A percentile compares a stretch with the other conserved stretches of the same genome.
phyloP scores from a whole-genome alignment of 352 stramenopile species.

The Aphanomyces invadans region DNA sequence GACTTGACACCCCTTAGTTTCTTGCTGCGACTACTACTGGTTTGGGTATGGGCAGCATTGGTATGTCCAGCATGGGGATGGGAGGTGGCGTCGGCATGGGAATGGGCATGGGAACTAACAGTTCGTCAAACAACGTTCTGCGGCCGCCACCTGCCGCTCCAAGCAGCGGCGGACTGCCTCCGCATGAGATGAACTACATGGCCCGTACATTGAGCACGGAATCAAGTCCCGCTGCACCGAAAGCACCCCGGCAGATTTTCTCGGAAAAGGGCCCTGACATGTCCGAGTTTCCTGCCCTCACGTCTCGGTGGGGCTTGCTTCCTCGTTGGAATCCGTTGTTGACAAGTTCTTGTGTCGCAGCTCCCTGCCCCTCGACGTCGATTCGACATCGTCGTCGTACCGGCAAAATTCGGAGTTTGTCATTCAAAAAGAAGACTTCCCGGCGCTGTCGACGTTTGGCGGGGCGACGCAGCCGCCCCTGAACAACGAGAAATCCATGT shows the following conservation, averaged over 20 bases:
- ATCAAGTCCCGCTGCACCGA: not conserved
- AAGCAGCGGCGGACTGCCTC: not conserved
- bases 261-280: constrained; percentile 46
- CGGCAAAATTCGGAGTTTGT: constrained; percentile 57
- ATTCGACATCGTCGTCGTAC: not conserved
- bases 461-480: constrained; percentile 13
- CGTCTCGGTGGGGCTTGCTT: constrained; percentile 35
- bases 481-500: constrained; percentile 48
- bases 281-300: constrained; percentile 73
- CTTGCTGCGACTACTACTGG: constrained; percentile 12
- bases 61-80: constrained; percentile 19
- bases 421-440: constrained; percentile 84
- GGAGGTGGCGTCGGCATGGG: constrained; percentile 10
- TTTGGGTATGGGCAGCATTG: constrained; percentile 17
- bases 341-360: not conserved
- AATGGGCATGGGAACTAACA: not conserved
- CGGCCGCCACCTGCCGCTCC: not conserved
- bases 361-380: not conserved
- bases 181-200: constrained; percentile 15
- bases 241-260: not conserved
- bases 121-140: not conserved
- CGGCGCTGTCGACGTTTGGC: constrained; percentile 64
- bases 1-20: not conserved
- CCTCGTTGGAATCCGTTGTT: constrained; percentile 3
- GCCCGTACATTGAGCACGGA: constrained; percentile 3